phyloP scores from a whole-genome alignment of 306 rosid genomes.

The Luffa acutangula region DNA sequence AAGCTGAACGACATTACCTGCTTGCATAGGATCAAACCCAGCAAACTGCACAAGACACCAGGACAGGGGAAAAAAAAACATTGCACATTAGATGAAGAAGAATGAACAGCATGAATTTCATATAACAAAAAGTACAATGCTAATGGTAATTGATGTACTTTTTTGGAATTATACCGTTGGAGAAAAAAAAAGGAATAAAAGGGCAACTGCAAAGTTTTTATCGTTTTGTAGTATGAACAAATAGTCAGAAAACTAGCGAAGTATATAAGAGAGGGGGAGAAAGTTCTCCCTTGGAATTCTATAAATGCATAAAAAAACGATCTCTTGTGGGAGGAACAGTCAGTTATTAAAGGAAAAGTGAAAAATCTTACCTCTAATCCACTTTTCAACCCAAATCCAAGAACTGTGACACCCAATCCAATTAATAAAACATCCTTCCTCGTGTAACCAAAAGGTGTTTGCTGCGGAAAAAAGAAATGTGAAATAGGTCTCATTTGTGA shows the following conservation, averaged over 20 bases:
- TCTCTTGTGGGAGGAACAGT: neutral
- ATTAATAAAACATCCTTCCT: conserved; percentile 90
- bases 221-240: neutral
- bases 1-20: conserved; percentile 95
- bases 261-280: neutral
- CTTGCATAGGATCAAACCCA: conserved; percentile 84
- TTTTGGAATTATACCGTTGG: neutral
- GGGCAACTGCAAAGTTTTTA: neutral
- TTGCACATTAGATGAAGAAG: neutral
- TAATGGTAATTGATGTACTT: neutral
- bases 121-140: neutral
- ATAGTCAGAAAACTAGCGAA: neutral
- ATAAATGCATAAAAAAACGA: neutral
- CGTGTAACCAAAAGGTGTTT: conserved; percentile 68
- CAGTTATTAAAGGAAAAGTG: neutral
- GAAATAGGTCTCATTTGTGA: neutral
- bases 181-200: neutral
- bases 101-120: neutral
- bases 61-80: neutral
- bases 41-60: conserved; percentile 38
- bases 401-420: conserved; percentile 70
- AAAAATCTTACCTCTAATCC: conserved; percentile 65
- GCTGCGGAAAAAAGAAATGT: conserved; percentile 24
- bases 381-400: conserved; percentile 69
- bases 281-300: neutral